Conservation (phyloP, 2,329 filamentous ascomycete genomes). For the Fusarium tjaetaba region DNA sequence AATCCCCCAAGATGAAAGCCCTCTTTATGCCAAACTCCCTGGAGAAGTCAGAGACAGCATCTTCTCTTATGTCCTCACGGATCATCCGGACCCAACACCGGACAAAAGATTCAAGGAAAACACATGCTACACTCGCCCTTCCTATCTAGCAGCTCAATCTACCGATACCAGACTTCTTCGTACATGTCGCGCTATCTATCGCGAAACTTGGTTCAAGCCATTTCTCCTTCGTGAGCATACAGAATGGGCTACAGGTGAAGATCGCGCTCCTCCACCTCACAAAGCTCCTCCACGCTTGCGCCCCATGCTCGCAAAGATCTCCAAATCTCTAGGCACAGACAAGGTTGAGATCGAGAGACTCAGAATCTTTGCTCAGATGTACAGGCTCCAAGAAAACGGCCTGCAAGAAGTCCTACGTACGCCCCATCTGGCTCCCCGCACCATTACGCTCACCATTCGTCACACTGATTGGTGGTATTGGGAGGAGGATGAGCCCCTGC, state of each 20-base stretch:
- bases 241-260: constrained; percentile 48
- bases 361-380: constrained; percentile 57
- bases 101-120: constrained; percentile 39
- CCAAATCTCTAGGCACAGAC: constrained; percentile 31
- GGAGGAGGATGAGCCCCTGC: constrained; percentile 42
- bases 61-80: constrained; percentile 54
- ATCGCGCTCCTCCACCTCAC: constrained; percentile 45
- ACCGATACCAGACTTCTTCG: constrained; percentile 52
- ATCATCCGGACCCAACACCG: constrained; percentile 48
- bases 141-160: constrained; percentile 50
- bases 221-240: constrained; percentile 52
- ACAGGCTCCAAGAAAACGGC: constrained; percentile 45
- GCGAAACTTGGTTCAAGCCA: constrained; percentile 56
- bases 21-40: constrained; percentile 53
- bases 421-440: constrained; percentile 46
- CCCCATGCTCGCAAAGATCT: constrained; percentile 26
- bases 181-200: constrained; percentile 55
- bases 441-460: constrained; percentile 57
- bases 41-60: constrained; percentile 61
- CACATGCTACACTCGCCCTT: constrained; percentile 54
- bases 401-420: constrained; percentile 43
- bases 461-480: constrained; percentile 53
- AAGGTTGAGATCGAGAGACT: constrained; percentile 46
- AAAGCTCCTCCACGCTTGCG: not conserved
- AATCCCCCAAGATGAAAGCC: constrained; percentile 27